Percentiles rank a stretch among this genome's conserved stretches.
Evolutionary conservation across 306 rosid species (phyloP).

Genomic region (Lagenaria siceraria): DNA sequence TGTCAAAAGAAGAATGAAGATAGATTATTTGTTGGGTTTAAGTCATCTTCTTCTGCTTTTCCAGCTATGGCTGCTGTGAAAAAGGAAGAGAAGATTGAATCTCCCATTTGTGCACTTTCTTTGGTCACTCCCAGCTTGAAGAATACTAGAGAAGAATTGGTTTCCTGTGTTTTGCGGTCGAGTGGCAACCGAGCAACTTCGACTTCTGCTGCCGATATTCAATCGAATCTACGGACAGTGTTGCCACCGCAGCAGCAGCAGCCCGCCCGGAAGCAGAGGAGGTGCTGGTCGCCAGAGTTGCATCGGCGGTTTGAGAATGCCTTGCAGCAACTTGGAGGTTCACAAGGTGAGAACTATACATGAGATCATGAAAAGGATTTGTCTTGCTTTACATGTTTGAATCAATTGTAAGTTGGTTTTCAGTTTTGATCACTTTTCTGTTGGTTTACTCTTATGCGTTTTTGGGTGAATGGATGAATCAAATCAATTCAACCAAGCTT

Average conservation of each 20-base stretch:
- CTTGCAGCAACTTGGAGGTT: conserved; percentile 91
- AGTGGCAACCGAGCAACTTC: conserved; percentile 37
- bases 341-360: conserved; percentile 57
- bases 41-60: conserved; percentile 33
- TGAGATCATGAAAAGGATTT: neutral
- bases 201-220: conserved; percentile 29
- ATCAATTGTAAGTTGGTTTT: conserved; percentile 16
- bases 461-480: neutral
- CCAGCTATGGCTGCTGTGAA: conserved; percentile 22
- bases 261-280: conserved; percentile 64
- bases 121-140: conserved; percentile 46
- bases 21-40: conserved; percentile 42
- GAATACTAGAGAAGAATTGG: conserved; percentile 42
- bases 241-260: conserved; percentile 27
- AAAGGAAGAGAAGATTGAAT: conserved; percentile 59
- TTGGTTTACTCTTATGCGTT: neutral
- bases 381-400: neutral
- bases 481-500: neutral
- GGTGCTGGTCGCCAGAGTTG: conserved; percentile 97
- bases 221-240: conserved; percentile 22
- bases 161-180: conserved; percentile 42
- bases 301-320: conserved; percentile 77
- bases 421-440: conserved; percentile 5
- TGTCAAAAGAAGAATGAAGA: conserved; percentile 35
- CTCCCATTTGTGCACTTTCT: conserved; percentile 47